Percentiles rank a stretch among this genome's conserved stretches.
Conservation (phyloP, 2,329 filamentous ascomycete species). For the Aspergillus nomiae region DNA sequence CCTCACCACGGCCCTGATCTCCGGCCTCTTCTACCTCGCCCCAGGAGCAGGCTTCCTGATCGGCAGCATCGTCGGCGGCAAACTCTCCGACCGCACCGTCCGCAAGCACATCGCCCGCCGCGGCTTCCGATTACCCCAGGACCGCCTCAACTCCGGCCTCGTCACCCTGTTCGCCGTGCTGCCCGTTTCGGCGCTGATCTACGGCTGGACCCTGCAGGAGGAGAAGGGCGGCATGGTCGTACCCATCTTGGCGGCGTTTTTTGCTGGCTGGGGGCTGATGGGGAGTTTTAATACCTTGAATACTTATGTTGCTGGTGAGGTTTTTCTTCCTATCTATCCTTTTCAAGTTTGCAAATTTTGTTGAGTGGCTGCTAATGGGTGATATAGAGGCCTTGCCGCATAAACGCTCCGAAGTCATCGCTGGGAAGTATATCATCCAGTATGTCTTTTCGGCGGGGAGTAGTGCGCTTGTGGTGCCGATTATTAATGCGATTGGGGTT, state of each 20-base stretch:
- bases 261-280: constrained; percentile 71
- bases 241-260: constrained; percentile 71
- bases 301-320: constrained; percentile 58
- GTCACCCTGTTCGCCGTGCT: constrained; percentile 60
- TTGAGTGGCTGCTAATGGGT: constrained; percentile 67
- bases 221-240: constrained; percentile 55
- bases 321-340: neutral
- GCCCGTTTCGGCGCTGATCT: constrained; percentile 66
- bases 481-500: constrained; percentile 71
- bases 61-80: constrained; percentile 70
- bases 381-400: constrained; percentile 45
- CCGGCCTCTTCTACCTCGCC: constrained; percentile 73
- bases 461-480: constrained; percentile 71
- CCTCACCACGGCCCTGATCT: constrained; percentile 65
- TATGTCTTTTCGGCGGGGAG: constrained; percentile 73
- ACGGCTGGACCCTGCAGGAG: constrained; percentile 66
- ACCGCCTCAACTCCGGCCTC: constrained; percentile 63
- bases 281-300: constrained; percentile 76
- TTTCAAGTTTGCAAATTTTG: neutral
- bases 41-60: constrained; percentile 70
- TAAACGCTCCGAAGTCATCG: constrained; percentile 70
- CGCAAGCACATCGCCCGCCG: constrained; percentile 63
- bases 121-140: constrained; percentile 66
- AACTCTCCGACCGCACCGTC: constrained; percentile 68
- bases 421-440: constrained; percentile 76